These are phyloP conservation scores for Colletotrichum sublineola DNA, from an alignment of 2,329 filamentous ascomycete species.

Conservation along the genomic window DNA sequence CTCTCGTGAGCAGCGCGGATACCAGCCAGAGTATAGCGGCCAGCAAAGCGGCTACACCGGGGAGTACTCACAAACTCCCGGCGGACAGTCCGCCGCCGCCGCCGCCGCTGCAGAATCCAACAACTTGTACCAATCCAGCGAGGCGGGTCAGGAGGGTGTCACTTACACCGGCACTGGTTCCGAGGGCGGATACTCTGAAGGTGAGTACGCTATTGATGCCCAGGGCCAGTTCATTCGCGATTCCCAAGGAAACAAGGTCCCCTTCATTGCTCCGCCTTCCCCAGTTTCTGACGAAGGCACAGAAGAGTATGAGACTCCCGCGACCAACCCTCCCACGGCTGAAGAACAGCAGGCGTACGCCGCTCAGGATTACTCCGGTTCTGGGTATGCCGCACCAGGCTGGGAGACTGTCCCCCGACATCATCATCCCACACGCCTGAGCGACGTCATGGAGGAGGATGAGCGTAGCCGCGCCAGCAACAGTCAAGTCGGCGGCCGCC, in stretches of 20 bases:
- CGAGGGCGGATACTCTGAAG: conserved; percentile 75
- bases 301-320: conserved; percentile 71
- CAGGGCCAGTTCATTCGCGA: conserved; percentile 73
- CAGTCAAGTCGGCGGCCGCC: conserved; percentile 59
- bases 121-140: conserved; percentile 44
- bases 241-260: conserved; percentile 70
- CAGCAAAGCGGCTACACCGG: conserved; percentile 49
- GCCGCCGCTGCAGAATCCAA: conserved; percentile 47
- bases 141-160: conserved; percentile 33
- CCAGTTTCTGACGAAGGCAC: conserved; percentile 64
- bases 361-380: conserved; percentile 73
- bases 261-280: conserved; percentile 62
- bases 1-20: conserved; percentile 55
- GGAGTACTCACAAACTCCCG: conserved; percentile 58
- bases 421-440: conserved; percentile 88
- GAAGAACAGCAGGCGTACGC: conserved; percentile 47
- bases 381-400: conserved; percentile 74
- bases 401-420: conserved; percentile 86
- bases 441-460: conserved; percentile 89
- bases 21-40: conserved; percentile 47
- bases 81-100: conserved; percentile 55
- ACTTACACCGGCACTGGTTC: conserved; percentile 54
- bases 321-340: conserved; percentile 56
- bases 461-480: conserved; percentile 82
- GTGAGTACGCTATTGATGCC: conserved; percentile 77